Base-by-base conservation (phyloP, 495 filamentous ascomycete species). In the Penicillium turbatum region DNA sequence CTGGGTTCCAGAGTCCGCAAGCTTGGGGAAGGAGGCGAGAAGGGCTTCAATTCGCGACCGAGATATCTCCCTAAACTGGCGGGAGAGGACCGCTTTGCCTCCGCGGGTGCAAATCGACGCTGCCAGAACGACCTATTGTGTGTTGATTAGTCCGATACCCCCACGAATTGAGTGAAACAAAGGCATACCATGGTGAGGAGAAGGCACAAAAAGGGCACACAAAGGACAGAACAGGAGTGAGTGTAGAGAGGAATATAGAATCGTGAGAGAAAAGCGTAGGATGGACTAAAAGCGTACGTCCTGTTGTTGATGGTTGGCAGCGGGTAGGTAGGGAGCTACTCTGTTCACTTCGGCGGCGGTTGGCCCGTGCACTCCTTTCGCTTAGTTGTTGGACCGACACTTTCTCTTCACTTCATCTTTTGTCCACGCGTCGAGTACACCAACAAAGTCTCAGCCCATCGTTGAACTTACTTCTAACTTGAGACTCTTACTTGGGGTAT, bases 101-200 rank as follows among this genome's bases (percentile, higher is more conserved):
- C 93, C 93, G 55, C 93, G 87, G 65, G 95, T 97, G 72, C 93
- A 97, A 79, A 98, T 96, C 65, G 95, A 97, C 50, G 93, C 93
- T 72, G 93, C 93, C 66, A 98, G 89, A 68, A 98, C 88, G 71
- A 98, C 93, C 93, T 96, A 64, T 63, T 52, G 48, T 54, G 65
- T 57, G 62, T 53, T 49, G 53, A 59, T 72, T 43, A 71, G 68
- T 60, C n/a, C 30, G 43, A 32, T 36, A 26, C 31, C 39, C 45
- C 47, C 31, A 51, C 42, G 21, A 19, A 52, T 38, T 40, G 29
- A 24, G 11, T 24, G 24, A 5, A 2, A 37, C 17, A 38, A 19
- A 40, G 16, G 19, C 48, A 40, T 57, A 59, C 70, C 67, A 69
- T 64, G 58, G 53, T 63, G 58, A 40, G 15, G 3, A 8, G 35